These are phyloP conservation scores for Emmonsia crescens DNA, from an alignment of 2,329 filamentous ascomycete genomes.

Conservation along the genomic window DNA sequence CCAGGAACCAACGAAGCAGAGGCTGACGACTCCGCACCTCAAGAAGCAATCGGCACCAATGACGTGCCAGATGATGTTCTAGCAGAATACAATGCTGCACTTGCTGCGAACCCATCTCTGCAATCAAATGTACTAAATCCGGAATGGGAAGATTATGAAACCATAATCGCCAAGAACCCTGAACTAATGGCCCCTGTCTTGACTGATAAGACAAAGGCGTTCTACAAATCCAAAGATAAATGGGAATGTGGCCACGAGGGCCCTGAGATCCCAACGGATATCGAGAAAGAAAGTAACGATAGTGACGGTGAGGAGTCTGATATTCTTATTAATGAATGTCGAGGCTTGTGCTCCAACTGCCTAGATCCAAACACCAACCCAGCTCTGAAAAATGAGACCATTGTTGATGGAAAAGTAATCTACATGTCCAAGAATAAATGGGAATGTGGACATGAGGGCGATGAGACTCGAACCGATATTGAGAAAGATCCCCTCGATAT, in stretches of 20 bases:
- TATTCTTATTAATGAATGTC: slow-evolving; percentile 10
- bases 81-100: slow-evolving; percentile 11
- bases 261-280: slow-evolving; percentile 8
- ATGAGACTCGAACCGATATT: slow-evolving; percentile 10
- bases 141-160: slow-evolving; percentile 15
- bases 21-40: background rate
- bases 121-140: slow-evolving; percentile 2
- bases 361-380: background rate
- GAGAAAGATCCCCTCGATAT: slow-evolving; percentile 7
- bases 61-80: slow-evolving; percentile 15
- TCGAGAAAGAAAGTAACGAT: slow-evolving; percentile 8
- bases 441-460: slow-evolving; percentile 13
- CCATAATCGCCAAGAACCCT: slow-evolving; percentile 12
- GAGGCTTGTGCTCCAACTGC: background rate
- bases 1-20: background rate
- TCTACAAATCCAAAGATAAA: slow-evolving; percentile 12
- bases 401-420: slow-evolving; percentile 5
- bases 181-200: slow-evolving; percentile 10
- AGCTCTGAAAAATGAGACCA: background rate
- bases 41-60: too few relatives aligned
- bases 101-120: slow-evolving; percentile 12
- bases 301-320: background rate
- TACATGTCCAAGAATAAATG: slow-evolving; percentile 13
- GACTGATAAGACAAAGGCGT: slow-evolving; percentile 6
- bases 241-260: slow-evolving; percentile 15